Evolutionary conservation across 768 basidiomycete species (phyloP), one percentile per base, ranked within the genome.

Genomic region (Pleurotus tuoliensis): DNA sequence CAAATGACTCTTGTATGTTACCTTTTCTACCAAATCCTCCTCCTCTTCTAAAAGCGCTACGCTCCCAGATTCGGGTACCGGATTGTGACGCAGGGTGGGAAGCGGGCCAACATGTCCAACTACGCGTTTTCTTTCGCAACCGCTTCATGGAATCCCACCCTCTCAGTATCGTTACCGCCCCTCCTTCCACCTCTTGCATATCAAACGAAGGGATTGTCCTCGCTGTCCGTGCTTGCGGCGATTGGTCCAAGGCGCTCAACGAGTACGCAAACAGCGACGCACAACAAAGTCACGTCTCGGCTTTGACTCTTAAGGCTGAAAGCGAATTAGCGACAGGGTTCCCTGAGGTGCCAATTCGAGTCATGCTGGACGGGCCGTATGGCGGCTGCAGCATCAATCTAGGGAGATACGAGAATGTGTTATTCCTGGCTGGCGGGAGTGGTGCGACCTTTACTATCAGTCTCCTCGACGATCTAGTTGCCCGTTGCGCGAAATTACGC

Each of bases 291-390:
- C 16, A 53, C 25, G 47, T 25, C 13, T n/a, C 37, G 27, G 45
- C 3, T 30, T 34, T 25, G 56, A 66, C 57, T 39, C 58, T 54
- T 15, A 55, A 58, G 20, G 46, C 41, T 16, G 51, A 47, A 12
- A 12, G 5, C 20, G 51, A 47, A 8, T 11, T 12, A 40, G 37
- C 44, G 1, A 50, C 61, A 15, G 52, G 46, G 9, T 53, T 56
- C 3, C 47, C 58, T 2, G 66, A 64, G 46, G 67, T 72, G 3
- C 76, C 72, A 0, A 79, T 89, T 0, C 85, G 84, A 18, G 87
- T 93, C 39, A 84, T 93, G 79, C 63, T 95, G 47, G 92, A 94
- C 56, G 94, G 93, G 1, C 92, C 94, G 0, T 94, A 94, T 63
- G 93, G 92, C 2, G 92, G 92, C 0, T 85, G 84, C 20, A 79